These are phyloP conservation scores for Syzygium oleosum DNA, from an alignment of 345 rosid species.

Conservation along the genomic window DNA sequence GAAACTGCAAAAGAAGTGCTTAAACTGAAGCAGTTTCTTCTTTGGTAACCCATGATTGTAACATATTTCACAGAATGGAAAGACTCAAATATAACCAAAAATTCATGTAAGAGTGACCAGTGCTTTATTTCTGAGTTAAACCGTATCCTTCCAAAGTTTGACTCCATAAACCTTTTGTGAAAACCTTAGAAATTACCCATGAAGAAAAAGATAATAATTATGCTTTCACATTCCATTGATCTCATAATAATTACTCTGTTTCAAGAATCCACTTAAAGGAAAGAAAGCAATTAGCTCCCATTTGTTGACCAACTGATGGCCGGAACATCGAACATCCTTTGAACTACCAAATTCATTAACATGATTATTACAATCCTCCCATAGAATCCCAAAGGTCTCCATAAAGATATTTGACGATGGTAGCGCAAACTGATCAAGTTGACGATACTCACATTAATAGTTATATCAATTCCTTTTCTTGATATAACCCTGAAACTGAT, in stretches of 20 bases:
- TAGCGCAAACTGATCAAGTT: background rate
- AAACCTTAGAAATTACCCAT: background rate
- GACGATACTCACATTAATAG: background rate
- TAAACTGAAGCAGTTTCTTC: background rate
- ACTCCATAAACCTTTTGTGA: background rate
- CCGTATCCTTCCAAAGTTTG: background rate
- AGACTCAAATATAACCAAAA: background rate
- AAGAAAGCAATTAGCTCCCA: background rate
- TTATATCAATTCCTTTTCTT: background rate
- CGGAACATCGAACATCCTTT: background rate
- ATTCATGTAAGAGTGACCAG: background rate
- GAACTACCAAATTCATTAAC: background rate
- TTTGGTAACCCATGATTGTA: background rate
- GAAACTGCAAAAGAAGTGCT: background rate
- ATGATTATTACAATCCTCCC: background rate
- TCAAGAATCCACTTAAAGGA: background rate
- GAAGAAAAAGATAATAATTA: background rate
- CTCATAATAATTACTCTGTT: background rate
- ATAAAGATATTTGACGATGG: background rate
- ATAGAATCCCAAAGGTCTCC: background rate
- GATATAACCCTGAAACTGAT: background rate
- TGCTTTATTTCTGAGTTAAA: background rate
- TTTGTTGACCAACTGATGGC: background rate
- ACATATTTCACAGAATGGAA: background rate
- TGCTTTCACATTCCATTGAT: background rate